Evolutionary conservation across 164 flowering plant genomes (phyloP).

Genomic region (Brasenia schreberi): DNA sequence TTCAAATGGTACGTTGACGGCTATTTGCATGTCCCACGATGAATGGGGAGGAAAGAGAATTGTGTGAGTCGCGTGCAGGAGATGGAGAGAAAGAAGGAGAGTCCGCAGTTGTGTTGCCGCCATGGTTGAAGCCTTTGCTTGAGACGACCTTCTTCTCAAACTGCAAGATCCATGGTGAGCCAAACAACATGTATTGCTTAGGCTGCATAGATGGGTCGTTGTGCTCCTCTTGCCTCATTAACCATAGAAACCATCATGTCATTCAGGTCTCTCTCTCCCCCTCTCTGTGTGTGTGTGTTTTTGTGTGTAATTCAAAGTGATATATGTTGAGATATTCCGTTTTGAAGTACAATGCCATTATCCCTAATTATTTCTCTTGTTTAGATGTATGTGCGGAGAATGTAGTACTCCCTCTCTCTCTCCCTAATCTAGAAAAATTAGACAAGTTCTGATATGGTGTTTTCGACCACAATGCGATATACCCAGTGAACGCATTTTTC

Average conservation of each 20-base stretch:
- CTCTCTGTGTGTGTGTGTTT: neutral
- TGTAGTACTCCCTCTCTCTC: neutral
- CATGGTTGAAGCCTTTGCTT: conserved; percentile 34
- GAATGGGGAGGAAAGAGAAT: neutral
- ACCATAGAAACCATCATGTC: conserved; percentile 26
- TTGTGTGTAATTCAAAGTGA: neutral
- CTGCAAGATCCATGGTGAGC: conserved; percentile 33
- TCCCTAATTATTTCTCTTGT: neutral
- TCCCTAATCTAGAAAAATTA: no score
- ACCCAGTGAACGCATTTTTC: no score
- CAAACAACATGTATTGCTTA: conserved; percentile 44
- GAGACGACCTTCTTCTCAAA: conserved; percentile 29
- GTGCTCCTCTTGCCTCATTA: conserved; percentile 31
- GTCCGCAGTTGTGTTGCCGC: conserved; percentile 25
- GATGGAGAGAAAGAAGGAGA: conserved; percentile 4
- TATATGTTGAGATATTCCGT: neutral
- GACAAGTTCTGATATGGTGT: no score
- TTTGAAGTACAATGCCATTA: neutral
- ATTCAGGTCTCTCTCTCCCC: conserved; percentile 25
- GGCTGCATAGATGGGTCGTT: conserved; percentile 38
- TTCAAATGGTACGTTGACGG: neutral
- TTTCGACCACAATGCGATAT: no score
- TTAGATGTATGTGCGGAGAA: no score
- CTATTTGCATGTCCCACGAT: neutral
- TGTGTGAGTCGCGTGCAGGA: neutral